These are phyloP conservation scores for Phytophthora vignae DNA, from an alignment of 352 stramenopile species.

Conservation along the genomic window DNA sequence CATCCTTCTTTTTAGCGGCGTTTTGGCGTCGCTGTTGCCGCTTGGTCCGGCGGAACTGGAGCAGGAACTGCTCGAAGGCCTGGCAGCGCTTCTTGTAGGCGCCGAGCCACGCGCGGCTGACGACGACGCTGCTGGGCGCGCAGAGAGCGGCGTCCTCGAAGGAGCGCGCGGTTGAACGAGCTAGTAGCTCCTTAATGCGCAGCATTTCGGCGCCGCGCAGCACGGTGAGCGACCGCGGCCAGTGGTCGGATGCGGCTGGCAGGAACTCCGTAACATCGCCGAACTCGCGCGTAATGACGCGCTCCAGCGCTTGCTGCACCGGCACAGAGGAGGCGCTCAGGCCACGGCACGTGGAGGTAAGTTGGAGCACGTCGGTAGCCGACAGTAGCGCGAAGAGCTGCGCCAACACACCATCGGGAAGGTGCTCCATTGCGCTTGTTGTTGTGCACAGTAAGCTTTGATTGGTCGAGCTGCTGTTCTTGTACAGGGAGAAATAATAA, in stretches of 20 bases:
- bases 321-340: slow-evolving; percentile 41
- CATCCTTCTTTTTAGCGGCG: slow-evolving; percentile 37
- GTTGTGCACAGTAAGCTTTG: too few relatives aligned
- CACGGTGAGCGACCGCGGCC: slow-evolving; percentile 65
- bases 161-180: slow-evolving; percentile 37
- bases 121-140: slow-evolving; percentile 54
- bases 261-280: slow-evolving; percentile 63
- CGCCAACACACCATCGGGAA: slow-evolving; percentile 60
- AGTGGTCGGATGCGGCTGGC: slow-evolving; percentile 53
- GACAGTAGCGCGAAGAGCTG: slow-evolving; percentile 73
- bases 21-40: slow-evolving; percentile 69
- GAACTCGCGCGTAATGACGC: slow-evolving; percentile 66
- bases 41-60: slow-evolving; percentile 77
- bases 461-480: too few relatives aligned
- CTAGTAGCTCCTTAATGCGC: slow-evolving; percentile 66
- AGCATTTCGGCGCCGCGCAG: slow-evolving; percentile 74
- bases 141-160: slow-evolving; percentile 53
- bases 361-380: slow-evolving; percentile 58
- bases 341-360: slow-evolving; percentile 53
- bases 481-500: too few relatives aligned
- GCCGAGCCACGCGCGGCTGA: slow-evolving; percentile 79
- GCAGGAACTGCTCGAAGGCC: slow-evolving; percentile 74
- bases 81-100: slow-evolving; percentile 80
- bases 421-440: slow-evolving; percentile 74
- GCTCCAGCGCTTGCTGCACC: slow-evolving; percentile 65